Conservation (phyloP, 75 land plant species). For the Pseudotsuga menziesii region DNA sequence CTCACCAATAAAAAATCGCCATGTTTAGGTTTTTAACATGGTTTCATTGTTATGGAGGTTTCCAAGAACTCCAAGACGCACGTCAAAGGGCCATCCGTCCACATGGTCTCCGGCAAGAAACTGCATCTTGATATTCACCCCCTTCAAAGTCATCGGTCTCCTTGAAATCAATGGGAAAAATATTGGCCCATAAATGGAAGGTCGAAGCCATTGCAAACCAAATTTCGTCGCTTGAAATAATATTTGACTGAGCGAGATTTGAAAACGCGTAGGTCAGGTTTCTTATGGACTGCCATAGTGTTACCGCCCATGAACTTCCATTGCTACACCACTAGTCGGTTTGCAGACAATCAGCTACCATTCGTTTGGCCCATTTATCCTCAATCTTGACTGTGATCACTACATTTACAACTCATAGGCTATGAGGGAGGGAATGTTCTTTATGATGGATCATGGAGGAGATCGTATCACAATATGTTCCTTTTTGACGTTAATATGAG, state of each 20-base stretch:
- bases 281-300: not conserved
- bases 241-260: not conserved
- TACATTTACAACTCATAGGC: slow-evolving; percentile 73
- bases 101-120: slow-evolving; percentile 27
- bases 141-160: not conserved
- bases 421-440: slow-evolving; percentile 69
- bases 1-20: no score
- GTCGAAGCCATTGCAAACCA: slow-evolving; percentile 13
- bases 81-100: slow-evolving; percentile 34
- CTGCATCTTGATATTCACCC: slow-evolving; percentile 25
- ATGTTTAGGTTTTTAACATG: no score
- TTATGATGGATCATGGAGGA: slow-evolving; percentile 76
- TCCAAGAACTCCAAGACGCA: slow-evolving; percentile 13
- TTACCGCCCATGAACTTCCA: not conserved
- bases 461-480: slow-evolving; percentile 34
- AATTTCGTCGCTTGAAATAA: not conserved
- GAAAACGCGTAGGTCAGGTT: not conserved
- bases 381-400: slow-evolving; percentile 76
- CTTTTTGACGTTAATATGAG: slow-evolving; percentile 19
- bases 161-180: slow-evolving; percentile 21
- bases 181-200: slow-evolving; percentile 24
- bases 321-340: no score
- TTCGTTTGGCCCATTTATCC: slow-evolving; percentile 76
- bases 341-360: not conserved
- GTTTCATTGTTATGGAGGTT: no score